Conservation (phyloP, 2,329 filamentous ascomycete species). For the Paraphoma sp. region DNA sequence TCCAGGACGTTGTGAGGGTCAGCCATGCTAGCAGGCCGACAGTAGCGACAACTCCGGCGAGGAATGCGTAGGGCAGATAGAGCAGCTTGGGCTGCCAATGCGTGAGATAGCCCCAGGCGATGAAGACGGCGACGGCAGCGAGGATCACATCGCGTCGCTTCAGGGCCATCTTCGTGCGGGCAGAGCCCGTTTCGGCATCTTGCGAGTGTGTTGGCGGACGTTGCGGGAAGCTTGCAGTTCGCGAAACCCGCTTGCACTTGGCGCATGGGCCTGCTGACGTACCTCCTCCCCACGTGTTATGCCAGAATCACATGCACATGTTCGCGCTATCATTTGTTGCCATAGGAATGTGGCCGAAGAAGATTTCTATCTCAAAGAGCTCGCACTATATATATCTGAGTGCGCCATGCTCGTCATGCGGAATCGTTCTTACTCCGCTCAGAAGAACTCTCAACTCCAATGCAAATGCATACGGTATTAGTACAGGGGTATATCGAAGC, state of each 20-base stretch:
- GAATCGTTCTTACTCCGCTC: too few species aligned
- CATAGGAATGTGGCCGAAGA: too few species aligned
- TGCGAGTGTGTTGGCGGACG: conserved; percentile 23
- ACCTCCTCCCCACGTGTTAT: background rate
- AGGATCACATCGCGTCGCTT: conserved; percentile 72
- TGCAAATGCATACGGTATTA: background rate
- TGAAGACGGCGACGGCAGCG: conserved; percentile 72
- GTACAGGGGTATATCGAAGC: conserved; percentile 1
- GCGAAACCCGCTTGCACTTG: conserved; percentile 21
- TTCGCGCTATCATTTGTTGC: background rate
- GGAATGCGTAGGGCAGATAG: conserved; percentile 85
- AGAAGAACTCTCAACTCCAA: background rate
- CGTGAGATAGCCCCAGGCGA: conserved; percentile 87
- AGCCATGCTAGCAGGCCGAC: conserved; percentile 64
- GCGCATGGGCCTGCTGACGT: conserved; percentile 28
- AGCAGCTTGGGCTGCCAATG: conserved; percentile 84
- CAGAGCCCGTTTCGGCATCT: conserved; percentile 46
- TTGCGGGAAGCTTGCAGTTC: conserved; percentile 24
- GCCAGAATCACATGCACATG: background rate
- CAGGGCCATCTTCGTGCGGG: conserved; percentile 69
- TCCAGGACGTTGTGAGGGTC: conserved; percentile 64
- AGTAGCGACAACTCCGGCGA: conserved; percentile 68
- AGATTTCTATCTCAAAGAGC: too few species aligned
- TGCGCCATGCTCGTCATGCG: too few species aligned
- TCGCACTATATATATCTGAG: too few species aligned